Evolutionary conservation across 202 grass and related monocot genomes (phyloP).

Genomic region (Setaria viridis): DNA sequence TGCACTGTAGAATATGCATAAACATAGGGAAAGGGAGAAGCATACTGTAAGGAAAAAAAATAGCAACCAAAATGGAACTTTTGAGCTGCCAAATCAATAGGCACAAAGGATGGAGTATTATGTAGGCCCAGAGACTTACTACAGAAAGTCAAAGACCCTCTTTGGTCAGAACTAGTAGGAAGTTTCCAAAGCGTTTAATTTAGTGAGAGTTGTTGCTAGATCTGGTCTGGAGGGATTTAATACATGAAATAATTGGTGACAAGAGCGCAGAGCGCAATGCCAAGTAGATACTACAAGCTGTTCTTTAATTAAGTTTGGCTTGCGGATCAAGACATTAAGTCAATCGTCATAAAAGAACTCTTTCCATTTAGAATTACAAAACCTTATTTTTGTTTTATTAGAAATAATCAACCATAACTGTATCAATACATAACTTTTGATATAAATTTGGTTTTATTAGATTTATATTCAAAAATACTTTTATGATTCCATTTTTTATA

Average conservation of each 20-base stretch:
- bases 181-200: not conserved
- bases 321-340: constrained; percentile 7
- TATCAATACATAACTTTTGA: too few relatives aligned
- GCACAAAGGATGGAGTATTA: not conserved
- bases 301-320: not conserved
- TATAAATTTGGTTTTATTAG: too few relatives aligned
- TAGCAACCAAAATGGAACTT: too few relatives aligned
- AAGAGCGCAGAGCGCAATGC: not conserved
- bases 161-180: not conserved
- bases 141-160: not conserved
- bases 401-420: too few relatives aligned
- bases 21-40: too few relatives aligned
- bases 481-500: too few relatives aligned
- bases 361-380: not conserved
- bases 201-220: not conserved
- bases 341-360: not conserved
- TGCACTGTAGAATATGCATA: too few relatives aligned
- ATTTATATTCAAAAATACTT: too few relatives aligned
- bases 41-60: too few relatives aligned
- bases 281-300: not conserved
- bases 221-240: not conserved
- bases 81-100: not conserved
- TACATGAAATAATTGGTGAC: not conserved
- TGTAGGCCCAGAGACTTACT: not conserved
- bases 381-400: too few relatives aligned